Base-by-base conservation (phyloP, 1,284 basidiomycete genomes). In the Coniferiporia sulphurascens region DNA sequence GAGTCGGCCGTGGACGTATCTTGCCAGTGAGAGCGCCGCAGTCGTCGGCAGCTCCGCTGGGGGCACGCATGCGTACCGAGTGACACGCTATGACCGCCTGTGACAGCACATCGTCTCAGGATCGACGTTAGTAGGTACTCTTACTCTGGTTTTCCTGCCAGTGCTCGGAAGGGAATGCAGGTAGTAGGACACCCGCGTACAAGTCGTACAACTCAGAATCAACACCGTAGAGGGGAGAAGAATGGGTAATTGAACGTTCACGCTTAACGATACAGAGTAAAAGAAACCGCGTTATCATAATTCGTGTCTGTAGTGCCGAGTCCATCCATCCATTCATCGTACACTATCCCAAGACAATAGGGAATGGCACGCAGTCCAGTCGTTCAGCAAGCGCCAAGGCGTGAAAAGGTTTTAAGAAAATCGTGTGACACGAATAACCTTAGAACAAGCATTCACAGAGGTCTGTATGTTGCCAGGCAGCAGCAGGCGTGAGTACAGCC, bases 391-490 rank as follows among this genome's bases (percentile, higher is more conserved):
- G 15, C 38, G 12, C 15, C 38, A 15, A 41, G 15, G 15, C 38
- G 15, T 4, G 38, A 12, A 41, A 27, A 27, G 27, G 27, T 27
- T 2, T 27, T 27, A 27, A 27, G 27, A 27, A 15, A 41, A 41
- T 41, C 9, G 12, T 41, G 15, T 10, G 12, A 41, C 15, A 15
- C 15, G 38, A 41, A 8, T 41, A 15, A 2, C 15, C 12, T 72
- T 71, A 89, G 76, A 87, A 82, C 60, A 89, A 71, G 70, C 87
- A 89, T 59, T 87, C 87, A 71, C 86, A 87, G 9, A 89, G 70
- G 74, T 89, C 87, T 89, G 72, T 52, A 52, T 17, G 56, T 38
- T 48, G 60, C 58, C 58, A 61, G 58, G 48, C 51, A 38, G 64
- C 44, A 64, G 51, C 17, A 27, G 21, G 3, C 32, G 17, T 22